Evolutionary conservation across 2,329 filamentous ascomycete genomes (phyloP).

Genomic region (Penicillium digitatum): DNA sequence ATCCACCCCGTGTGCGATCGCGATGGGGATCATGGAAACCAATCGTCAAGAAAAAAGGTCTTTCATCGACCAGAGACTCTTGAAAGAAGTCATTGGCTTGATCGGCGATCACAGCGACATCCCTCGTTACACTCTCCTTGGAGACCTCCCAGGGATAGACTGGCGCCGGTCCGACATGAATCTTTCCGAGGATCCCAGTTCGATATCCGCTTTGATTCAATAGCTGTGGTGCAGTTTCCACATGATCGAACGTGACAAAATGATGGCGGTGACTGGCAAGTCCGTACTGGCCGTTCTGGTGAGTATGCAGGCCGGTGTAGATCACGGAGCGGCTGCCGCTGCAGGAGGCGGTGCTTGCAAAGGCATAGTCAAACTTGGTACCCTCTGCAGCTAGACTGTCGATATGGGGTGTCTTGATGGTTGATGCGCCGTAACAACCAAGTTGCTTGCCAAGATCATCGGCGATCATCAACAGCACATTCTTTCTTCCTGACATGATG

Average conservation of each 20-base stretch:
- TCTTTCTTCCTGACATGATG: constrained; percentile 17
- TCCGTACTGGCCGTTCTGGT: constrained; percentile 49
- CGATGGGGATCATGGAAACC: constrained; percentile 49
- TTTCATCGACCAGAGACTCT: constrained; percentile 26
- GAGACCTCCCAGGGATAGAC: constrained; percentile 45
- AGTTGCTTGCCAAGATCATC: constrained; percentile 44
- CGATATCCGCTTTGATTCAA: constrained; percentile 42
- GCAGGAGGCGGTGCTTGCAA: constrained; percentile 42
- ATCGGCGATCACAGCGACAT: constrained; percentile 44
- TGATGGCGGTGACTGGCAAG: constrained; percentile 39
- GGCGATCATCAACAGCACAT: constrained; percentile 42
- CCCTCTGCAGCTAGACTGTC: constrained; percentile 41
- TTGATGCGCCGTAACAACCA: constrained; percentile 32
- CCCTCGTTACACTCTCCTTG: constrained; percentile 43
- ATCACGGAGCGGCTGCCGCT: constrained; percentile 47
- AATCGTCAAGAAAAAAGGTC: constrained; percentile 47
- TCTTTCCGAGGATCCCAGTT: constrained; percentile 49
- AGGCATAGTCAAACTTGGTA: constrained; percentile 34
- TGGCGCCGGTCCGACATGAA: constrained; percentile 45
- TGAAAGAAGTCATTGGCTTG: constrained; percentile 41
- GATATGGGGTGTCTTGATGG: constrained; percentile 39
- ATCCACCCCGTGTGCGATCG: constrained; percentile 41
- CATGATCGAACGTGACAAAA: constrained; percentile 46
- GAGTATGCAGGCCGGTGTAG: constrained; percentile 50
- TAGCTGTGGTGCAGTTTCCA: constrained; percentile 42